Evolutionary conservation across 202 grass and related monocot species (phyloP), one percentile per base, ranked within the genome.

Genomic region (Panicum hallii): DNA sequence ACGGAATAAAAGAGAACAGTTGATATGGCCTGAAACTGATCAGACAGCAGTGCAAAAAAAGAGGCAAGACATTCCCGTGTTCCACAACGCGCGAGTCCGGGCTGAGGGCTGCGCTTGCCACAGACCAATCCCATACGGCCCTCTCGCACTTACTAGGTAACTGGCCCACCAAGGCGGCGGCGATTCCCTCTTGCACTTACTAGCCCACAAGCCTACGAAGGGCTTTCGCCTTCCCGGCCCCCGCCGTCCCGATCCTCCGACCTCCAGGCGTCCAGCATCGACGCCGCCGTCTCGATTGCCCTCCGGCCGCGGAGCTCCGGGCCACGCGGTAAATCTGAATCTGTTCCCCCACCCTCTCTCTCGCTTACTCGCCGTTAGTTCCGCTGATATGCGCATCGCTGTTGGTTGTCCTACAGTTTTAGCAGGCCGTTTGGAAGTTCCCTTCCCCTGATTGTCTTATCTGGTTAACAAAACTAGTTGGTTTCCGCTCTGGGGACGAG

Each of bases 341-440:
- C 9, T 19, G 0, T 53, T 17, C 32, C 15, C 47, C 5, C 53
- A 3, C 36, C 32, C 32, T 15, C 30, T 28, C 30, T 36, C 69
- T 74, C 16, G 49, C 49, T 55, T 40, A n/a, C 49, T 38, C 47
- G 32, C 30, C 4, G 9, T 50, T 74, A n/a, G 17, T 38, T 54
- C 28, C 15, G 48, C 0, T 20, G 9, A 30, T 54, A 55, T 5
- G 34, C 16, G 48, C 49, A n/a, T 40, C 14, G 30, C 28, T 30
- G 11, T 52, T 16, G 28, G 14, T 20, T 73, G 47, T 11, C 43
- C 67, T 72, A 16, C 46, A 32, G 13, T 34, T 52, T 9, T 17
- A 72, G 70, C 48, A 8, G 70, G 49, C 28, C 68, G 15, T 53
- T 53, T 36, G 70, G 26, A 73, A 53, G n/a, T 38, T 74, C 17